Conservation (phyloP, 1,284 basidiomycete species). For the Rhodotorula sp. region DNA sequence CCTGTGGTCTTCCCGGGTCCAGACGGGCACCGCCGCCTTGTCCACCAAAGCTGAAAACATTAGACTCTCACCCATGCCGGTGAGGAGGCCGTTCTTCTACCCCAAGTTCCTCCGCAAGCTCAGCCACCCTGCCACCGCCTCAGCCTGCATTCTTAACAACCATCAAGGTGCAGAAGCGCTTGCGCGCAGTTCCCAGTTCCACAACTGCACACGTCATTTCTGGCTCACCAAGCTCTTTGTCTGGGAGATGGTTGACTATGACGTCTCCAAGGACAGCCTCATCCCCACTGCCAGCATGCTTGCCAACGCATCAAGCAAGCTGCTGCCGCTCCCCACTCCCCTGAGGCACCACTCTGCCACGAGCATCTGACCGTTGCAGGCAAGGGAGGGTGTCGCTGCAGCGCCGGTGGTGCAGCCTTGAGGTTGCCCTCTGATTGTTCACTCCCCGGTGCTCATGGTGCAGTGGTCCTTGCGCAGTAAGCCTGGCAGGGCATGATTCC, state of each 20-base stretch:
- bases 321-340: constrained; percentile 1
- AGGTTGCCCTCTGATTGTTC: neutral
- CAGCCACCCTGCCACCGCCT: constrained; percentile 14
- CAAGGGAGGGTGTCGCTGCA: constrained; percentile 19
- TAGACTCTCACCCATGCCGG: constrained; percentile 56
- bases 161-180: constrained; percentile 44
- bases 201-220: constrained; percentile 48
- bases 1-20: constrained; percentile 54
- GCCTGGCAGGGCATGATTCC: neutral
- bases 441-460: neutral
- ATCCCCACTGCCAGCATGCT: constrained; percentile 6
- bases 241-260: no score
- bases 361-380: neutral
- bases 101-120: constrained; percentile 45
- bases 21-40: constrained; percentile 51
- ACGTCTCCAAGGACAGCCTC: neutral
- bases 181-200: constrained; percentile 46
- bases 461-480: neutral
- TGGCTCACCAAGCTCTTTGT: constrained; percentile 6
- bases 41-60: no score
- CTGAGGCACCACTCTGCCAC: neutral
- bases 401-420: neutral
- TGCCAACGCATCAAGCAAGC: constrained; percentile 11
- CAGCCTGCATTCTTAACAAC: constrained; percentile 27
- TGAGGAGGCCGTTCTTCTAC: constrained; percentile 53